Percentiles rank a stretch among this genome's conserved stretches.
These are phyloP conservation scores for Brasilioporus rufonigricans DNA, from an alignment of 768 basidiomycete species.

Conservation along the genomic window DNA sequence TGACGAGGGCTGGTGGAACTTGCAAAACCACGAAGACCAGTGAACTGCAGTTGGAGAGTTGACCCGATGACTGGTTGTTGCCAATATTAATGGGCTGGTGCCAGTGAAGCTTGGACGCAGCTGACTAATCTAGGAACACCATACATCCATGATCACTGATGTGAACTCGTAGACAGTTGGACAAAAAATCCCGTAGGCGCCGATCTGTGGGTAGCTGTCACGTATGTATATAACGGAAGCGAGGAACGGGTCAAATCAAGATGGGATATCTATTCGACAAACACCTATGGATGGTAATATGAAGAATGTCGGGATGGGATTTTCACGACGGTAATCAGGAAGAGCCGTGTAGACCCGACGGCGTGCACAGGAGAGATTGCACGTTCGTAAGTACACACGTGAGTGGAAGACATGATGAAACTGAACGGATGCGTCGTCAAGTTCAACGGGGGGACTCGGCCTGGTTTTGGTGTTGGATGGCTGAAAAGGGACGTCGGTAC, in stretches of 20 bases:
- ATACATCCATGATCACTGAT: no score
- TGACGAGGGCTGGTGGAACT: no score
- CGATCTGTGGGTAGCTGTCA: slow-evolving; percentile 1
- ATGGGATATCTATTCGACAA: background rate
- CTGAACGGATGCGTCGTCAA: background rate
- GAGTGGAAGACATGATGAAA: no score
- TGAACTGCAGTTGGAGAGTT: no score
- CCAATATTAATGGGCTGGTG: no score
- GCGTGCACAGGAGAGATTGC: background rate
- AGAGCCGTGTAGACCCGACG: slow-evolving; percentile 13
- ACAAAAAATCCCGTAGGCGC: background rate
- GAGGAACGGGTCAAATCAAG: background rate
- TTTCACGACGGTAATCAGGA: background rate
- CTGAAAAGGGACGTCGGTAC: slow-evolving; percentile 3
- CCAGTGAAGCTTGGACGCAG: no score
- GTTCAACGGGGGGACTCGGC: background rate
- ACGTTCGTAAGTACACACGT: slow-evolving; percentile 9
- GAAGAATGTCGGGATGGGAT: slow-evolving; percentile 17
- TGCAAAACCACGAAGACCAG: no score
- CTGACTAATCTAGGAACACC: no score
- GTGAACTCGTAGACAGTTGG: no score
- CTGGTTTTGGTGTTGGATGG: slow-evolving; percentile 10
- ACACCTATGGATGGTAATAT: background rate
- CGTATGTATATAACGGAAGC: background rate
- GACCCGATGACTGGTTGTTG: no score